Evolutionary conservation across 2,329 filamentous ascomycete genomes (phyloP).

Genomic region (Juglanconis juglandina): DNA sequence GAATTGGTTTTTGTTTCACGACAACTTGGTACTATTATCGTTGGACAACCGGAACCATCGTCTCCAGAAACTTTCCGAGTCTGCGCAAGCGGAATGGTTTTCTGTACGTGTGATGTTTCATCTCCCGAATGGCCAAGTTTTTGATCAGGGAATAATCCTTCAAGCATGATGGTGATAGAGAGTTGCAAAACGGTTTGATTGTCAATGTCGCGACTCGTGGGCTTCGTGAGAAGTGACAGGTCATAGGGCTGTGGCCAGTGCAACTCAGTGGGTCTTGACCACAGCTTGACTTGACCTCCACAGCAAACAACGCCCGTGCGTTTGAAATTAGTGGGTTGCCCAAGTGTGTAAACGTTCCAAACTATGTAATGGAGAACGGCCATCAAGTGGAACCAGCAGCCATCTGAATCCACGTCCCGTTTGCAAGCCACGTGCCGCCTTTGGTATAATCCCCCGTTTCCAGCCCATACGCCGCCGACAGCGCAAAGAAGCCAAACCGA

Average conservation of each 20-base stretch:
- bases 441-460: slow-evolving; percentile 24
- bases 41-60: too few species aligned
- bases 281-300: background rate
- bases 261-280: background rate
- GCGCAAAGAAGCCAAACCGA: slow-evolving; percentile 23
- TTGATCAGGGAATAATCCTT: too few species aligned
- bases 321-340: background rate
- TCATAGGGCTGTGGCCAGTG: background rate
- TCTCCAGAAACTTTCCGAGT: too few species aligned
- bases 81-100: background rate
- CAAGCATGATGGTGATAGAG: too few species aligned
- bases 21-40: too few species aligned
- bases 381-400: slow-evolving; percentile 4
- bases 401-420: slow-evolving; percentile 26
- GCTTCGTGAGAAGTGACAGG: background rate
- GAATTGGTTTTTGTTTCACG: too few species aligned
- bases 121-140: too few species aligned
- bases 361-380: background rate
- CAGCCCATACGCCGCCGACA: slow-evolving; percentile 23
- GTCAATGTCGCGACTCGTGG: background rate
- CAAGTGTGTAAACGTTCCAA: too few species aligned
- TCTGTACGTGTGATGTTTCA: too few species aligned
- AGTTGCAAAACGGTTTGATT: background rate
- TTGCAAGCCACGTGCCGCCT: slow-evolving; percentile 26
- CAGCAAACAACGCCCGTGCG: too few species aligned